These are phyloP conservation scores for Amanita rimosa DNA, from an alignment of 768 basidiomycete genomes.

Conservation along the genomic window DNA sequence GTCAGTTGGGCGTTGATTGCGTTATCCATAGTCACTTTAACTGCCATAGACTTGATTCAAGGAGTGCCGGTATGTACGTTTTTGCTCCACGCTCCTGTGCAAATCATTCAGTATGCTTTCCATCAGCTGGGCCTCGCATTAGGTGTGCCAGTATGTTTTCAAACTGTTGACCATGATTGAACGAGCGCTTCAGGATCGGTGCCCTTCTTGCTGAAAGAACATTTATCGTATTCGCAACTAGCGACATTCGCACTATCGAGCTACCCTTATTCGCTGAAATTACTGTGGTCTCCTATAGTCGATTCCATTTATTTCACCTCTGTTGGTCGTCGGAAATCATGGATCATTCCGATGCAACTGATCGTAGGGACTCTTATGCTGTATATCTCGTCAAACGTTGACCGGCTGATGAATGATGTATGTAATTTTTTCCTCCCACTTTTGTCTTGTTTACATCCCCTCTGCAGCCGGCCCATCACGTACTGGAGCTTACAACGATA, in stretches of 20 bases:
- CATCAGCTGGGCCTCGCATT: constrained; percentile 78
- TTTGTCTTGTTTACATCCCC: constrained; percentile 4
- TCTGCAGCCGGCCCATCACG: constrained; percentile 67
- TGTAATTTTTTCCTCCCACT: constrained; percentile 9
- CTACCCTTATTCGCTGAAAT: constrained; percentile 94
- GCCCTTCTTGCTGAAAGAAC: constrained; percentile 91
- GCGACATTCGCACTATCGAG: constrained; percentile 88
- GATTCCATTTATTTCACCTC: constrained; percentile 79
- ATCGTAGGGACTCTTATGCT: constrained; percentile 81
- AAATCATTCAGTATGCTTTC: constrained; percentile 5
- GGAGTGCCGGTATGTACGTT: constrained; percentile 70
- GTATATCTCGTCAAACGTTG: constrained; percentile 62
- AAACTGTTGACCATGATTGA: background rate
- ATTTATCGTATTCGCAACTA: constrained; percentile 94
- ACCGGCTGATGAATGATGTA: constrained; percentile 73
- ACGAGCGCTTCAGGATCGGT: constrained; percentile 58
- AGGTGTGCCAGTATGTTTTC: constrained; percentile 29
- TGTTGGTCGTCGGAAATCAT: constrained; percentile 91
- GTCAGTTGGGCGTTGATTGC: constrained; percentile 18
- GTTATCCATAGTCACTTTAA: constrained; percentile 7
- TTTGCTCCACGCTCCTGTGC: constrained; percentile 4
- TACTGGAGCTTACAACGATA: constrained; percentile 65
- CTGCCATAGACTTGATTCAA: constrained; percentile 57
- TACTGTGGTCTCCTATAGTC: constrained; percentile 96
- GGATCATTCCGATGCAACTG: constrained; percentile 97